Percentiles rank a stretch among this genome's conserved stretches.
Conservation (phyloP, 75 land plant genomes). For the Cunninghamia lanceolata region DNA sequence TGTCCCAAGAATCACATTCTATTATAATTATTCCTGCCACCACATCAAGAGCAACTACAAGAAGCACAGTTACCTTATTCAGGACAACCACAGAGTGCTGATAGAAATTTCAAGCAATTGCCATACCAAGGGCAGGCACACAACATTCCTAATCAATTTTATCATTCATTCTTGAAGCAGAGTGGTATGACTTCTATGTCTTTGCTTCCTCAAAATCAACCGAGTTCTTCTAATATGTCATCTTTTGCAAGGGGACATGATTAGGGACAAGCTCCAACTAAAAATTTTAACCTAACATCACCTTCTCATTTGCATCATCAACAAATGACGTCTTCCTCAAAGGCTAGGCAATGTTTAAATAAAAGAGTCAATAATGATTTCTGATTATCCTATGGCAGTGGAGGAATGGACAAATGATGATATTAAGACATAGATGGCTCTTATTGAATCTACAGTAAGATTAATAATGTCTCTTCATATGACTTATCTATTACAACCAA, state of each 20-base stretch:
- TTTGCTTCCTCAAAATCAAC: conserved; percentile 9
- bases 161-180: not conserved
- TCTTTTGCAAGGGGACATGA: conserved; percentile 28
- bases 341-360: conserved; percentile 14
- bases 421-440: conserved; percentile 62
- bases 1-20: no score
- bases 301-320: conserved; percentile 14
- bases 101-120: conserved; percentile 10
- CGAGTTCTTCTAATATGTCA: conserved; percentile 14
- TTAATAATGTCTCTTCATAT: conserved; percentile 66
- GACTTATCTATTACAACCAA: conserved; percentile 42
- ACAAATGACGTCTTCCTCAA: conserved; percentile 63
- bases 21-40: not conserved
- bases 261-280: conserved; percentile 12
- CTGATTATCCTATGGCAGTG: conserved; percentile 61
- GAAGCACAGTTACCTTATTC: conserved; percentile 4
- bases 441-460: conserved; percentile 53
- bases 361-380: conserved; percentile 73
- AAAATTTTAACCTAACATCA: conserved; percentile 12
- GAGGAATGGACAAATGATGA: conserved; percentile 66
- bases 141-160: conserved; percentile 4
- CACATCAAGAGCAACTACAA: conserved; percentile 15
- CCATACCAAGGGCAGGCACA: conserved; percentile 8
- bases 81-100: conserved; percentile 6
- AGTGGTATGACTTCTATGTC: conserved; percentile 8